Conservation (phyloP, 2,329 filamentous ascomycete species). For the Colletotrichum simmondsii region DNA sequence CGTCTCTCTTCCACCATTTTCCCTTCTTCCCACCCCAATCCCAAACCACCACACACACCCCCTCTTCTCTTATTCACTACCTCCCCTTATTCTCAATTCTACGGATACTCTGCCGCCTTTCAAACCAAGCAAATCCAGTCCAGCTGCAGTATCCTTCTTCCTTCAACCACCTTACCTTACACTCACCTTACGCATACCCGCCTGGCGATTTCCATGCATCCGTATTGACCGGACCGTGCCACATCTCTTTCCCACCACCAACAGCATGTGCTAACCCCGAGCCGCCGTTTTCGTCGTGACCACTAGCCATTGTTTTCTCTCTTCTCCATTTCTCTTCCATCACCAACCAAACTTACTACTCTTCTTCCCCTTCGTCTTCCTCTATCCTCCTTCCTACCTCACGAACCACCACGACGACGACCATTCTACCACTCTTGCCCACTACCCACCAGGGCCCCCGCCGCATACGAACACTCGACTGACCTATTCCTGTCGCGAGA, state of each 20-base stretch:
- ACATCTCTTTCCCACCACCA: constrained; percentile 28
- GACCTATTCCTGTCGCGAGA: constrained; percentile 19
- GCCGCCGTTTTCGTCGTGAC: constrained; percentile 33
- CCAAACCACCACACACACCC: neutral
- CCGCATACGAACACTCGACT: constrained; percentile 19
- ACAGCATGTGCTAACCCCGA: constrained; percentile 35
- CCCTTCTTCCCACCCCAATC: constrained; percentile 7
- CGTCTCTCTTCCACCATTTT: neutral
- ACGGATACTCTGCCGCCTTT: neutral
- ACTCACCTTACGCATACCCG: constrained; percentile 2
- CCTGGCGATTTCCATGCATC: constrained; percentile 23
- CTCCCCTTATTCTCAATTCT: constrained; percentile 22
- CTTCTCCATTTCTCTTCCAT: constrained; percentile 29
- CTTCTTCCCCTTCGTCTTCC: neutral
- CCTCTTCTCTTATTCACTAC: constrained; percentile 22
- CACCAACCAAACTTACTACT: constrained; percentile 17
- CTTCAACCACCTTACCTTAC: neutral
- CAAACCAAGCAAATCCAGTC: neutral
- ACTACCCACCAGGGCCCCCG: neutral
- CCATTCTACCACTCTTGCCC: neutral
- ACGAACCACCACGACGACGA: constrained; percentile 19
- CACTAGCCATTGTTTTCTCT: constrained; percentile 34
- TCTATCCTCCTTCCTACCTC: neutral
- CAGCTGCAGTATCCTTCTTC: constrained; percentile 17
- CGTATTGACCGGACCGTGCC: constrained; percentile 26